Evolutionary conservation across 176 grass and related monocot genomes (phyloP).

Genomic region (Saccharum spontaneum): DNA sequence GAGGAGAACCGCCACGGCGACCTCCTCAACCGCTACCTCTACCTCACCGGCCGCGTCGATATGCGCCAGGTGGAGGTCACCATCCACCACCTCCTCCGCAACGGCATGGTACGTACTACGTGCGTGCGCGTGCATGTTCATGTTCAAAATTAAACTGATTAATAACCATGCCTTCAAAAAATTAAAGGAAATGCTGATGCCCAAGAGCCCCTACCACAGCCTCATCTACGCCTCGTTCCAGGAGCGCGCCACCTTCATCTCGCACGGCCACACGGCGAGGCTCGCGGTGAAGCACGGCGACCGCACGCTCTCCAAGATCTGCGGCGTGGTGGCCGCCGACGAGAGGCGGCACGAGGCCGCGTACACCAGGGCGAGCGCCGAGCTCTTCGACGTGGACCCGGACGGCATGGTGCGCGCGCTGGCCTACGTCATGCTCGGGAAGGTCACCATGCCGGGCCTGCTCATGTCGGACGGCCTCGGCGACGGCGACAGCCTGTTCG

Average conservation of each 20-base stretch:
- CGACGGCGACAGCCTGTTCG: not conserved
- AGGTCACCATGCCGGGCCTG: conserved; percentile 38
- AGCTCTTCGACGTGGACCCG: conserved; percentile 34
- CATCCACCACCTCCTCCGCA: conserved; percentile 35
- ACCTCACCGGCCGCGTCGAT: conserved; percentile 43
- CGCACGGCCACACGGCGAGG: conserved; percentile 33
- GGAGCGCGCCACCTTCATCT: conserved; percentile 40
- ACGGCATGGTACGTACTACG: conserved; percentile 33
- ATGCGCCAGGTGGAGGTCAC: conserved; percentile 48
- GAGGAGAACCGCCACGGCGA: conserved; percentile 84
- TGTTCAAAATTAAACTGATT: too few relatives aligned
- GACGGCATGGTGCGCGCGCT: conserved; percentile 41
- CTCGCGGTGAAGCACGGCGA: conserved; percentile 25
- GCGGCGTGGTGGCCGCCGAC: conserved; percentile 44
- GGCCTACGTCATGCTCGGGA: conserved; percentile 32
- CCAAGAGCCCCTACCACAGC: conserved; percentile 25
- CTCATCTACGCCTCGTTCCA: conserved; percentile 37
- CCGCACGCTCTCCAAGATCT: conserved; percentile 28
- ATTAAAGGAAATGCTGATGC: not conserved
- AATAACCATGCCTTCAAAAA: not conserved
- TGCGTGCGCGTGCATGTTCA: too few relatives aligned
- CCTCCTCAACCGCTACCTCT: conserved; percentile 43
- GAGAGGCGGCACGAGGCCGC: conserved; percentile 42
- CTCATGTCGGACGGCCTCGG: conserved; percentile 29
- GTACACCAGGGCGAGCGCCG: conserved; percentile 19